Conservation (phyloP, 768 basidiomycete species). For the Coprinopsis cinerea region DNA sequence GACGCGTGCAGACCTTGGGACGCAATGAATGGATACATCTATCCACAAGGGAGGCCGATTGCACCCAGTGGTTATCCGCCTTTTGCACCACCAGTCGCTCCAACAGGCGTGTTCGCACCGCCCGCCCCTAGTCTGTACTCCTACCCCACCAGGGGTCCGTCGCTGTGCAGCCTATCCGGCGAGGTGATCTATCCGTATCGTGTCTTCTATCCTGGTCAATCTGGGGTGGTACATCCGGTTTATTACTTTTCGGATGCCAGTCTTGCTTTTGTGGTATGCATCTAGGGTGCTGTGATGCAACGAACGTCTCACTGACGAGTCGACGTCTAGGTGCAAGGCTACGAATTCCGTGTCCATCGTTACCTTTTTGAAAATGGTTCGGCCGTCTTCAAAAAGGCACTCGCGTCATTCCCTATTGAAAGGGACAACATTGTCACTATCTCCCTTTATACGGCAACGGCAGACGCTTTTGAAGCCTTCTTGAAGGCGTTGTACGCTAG, state of each 20-base stretch:
- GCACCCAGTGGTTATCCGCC: too few species aligned
- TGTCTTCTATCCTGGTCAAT: background rate
- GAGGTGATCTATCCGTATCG: background rate
- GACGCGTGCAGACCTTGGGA: too few species aligned
- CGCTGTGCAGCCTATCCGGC: background rate
- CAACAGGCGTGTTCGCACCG: background rate
- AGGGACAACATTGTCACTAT: slow-evolving; percentile 21
- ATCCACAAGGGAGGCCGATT: too few species aligned
- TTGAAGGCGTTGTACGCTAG: too few species aligned
- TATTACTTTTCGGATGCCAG: background rate
- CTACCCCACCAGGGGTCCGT: background rate
- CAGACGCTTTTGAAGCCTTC: background rate
- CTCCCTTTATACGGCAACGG: background rate
- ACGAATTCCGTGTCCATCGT: slow-evolving; percentile 26
- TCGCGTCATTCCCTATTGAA: slow-evolving; percentile 29
- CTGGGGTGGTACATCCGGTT: background rate
- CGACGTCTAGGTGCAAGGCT: slow-evolving; percentile 26
- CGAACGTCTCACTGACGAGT: slow-evolving; percentile 19
- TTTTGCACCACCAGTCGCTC: background rate
- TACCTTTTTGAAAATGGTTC: slow-evolving; percentile 34
- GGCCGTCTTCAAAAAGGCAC: slow-evolving; percentile 13
- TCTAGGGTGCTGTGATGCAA: too few species aligned
- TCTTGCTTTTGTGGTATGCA: background rate
- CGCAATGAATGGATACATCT: too few species aligned
- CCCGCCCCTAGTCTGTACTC: background rate